A percentile compares a stretch with the other conserved stretches of the same genome.
Evolutionary conservation across 345 rosid genomes (phyloP).

Genomic region (Fremontodendron californicum): DNA sequence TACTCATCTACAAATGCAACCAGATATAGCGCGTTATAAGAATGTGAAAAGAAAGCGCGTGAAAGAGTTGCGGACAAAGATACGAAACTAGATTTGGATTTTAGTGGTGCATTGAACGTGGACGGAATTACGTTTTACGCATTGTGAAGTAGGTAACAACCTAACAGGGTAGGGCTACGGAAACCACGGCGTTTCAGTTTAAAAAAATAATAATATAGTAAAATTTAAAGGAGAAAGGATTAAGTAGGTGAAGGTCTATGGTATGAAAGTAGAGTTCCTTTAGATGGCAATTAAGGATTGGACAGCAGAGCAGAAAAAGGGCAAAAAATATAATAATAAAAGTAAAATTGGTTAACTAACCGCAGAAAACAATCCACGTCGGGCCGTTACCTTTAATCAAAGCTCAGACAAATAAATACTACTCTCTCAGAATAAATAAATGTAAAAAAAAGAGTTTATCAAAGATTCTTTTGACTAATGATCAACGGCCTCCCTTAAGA

Average conservation of each 20-base stretch:
- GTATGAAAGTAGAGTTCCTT: not conserved
- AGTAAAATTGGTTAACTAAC: not conserved
- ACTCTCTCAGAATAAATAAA: too few relatives aligned
- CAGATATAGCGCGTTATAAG: too few relatives aligned
- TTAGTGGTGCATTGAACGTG: slow-evolving; percentile 11
- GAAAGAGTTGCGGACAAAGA: not conserved
- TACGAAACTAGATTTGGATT: not conserved
- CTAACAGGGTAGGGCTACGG: not conserved
- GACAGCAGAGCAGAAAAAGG: too few relatives aligned
- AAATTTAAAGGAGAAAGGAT: not conserved
- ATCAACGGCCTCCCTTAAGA: too few relatives aligned
- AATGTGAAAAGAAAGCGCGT: too few relatives aligned
- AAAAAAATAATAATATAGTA: too few relatives aligned
- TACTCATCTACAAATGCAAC: too few relatives aligned
- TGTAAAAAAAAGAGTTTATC: too few relatives aligned
- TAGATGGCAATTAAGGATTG: too few relatives aligned
- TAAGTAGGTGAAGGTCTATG: not conserved
- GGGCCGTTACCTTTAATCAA: not conserved
- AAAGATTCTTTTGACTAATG: too few relatives aligned
- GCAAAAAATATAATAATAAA: too few relatives aligned
- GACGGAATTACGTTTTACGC: not conserved
- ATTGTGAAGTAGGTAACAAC: not conserved
- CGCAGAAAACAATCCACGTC: not conserved
- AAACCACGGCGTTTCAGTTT: not conserved
- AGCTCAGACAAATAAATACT: not conserved